Evolutionary conservation across 306 rosid species (phyloP).

Genomic region (Alnus glutinosa): DNA sequence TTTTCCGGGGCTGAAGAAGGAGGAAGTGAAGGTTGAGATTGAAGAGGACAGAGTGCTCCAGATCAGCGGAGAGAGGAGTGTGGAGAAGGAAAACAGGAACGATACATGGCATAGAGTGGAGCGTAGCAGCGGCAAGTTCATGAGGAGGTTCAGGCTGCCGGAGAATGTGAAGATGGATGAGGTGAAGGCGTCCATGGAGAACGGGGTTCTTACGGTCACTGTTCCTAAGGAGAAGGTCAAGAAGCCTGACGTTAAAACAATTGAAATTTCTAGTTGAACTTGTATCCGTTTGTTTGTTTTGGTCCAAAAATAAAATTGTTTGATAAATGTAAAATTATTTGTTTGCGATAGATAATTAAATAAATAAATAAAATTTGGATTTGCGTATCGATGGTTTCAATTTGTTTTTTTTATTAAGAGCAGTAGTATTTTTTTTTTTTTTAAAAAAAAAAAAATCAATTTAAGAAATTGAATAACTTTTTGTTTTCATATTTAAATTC

Average conservation of each 20-base stretch:
- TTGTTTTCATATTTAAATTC: too few relatives aligned
- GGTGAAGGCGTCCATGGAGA: slow-evolving; percentile 26
- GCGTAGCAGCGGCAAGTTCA: slow-evolving; percentile 21
- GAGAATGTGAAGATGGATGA: too few relatives aligned
- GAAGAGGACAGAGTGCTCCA: background rate
- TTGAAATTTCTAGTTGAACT: slow-evolving; percentile 31
- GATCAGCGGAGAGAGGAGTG: slow-evolving; percentile 35
- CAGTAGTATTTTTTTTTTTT: too few relatives aligned
- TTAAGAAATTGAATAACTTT: too few relatives aligned
- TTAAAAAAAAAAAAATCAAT: too few relatives aligned
- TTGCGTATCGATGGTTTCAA: too few relatives aligned
- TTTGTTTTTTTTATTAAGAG: too few relatives aligned
- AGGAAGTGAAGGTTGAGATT: background rate
- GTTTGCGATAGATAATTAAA: too few relatives aligned
- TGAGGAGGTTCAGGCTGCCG: background rate
- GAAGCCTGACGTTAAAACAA: slow-evolving; percentile 25
- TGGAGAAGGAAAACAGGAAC: slow-evolving; percentile 38
- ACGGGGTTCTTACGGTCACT: slow-evolving; percentile 38
- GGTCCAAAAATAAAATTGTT: too few relatives aligned
- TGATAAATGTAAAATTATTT: too few relatives aligned
- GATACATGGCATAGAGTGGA: slow-evolving; percentile 36
- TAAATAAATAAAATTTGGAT: too few relatives aligned
- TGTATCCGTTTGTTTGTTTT: too few relatives aligned
- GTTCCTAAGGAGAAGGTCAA: slow-evolving; percentile 31
- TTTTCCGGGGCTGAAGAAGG: slow-evolving; percentile 19